Evolutionary conservation across 2,329 filamentous ascomycete genomes (phyloP).

Genomic region (Gnomoniopsis sp.): DNA sequence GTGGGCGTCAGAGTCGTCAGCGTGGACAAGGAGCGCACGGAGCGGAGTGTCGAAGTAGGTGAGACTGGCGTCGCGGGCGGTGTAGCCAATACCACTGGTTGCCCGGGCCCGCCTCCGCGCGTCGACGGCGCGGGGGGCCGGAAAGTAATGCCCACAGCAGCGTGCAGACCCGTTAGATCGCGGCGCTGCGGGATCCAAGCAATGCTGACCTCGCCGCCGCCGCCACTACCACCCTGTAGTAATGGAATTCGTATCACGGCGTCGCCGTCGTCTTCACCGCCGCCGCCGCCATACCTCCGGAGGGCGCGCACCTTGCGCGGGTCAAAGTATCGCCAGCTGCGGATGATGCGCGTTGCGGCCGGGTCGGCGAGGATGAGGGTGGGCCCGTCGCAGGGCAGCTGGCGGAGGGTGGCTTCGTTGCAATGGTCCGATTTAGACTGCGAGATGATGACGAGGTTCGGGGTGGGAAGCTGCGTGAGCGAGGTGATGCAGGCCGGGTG

Average conservation of each 20-base stretch:
- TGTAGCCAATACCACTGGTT: slow-evolving; percentile 14
- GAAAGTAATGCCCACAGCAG: slow-evolving; percentile 71
- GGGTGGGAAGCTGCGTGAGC: slow-evolving; percentile 36
- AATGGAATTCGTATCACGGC: slow-evolving; percentile 46
- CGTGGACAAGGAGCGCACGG: slow-evolving; percentile 33
- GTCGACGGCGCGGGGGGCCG: slow-evolving; percentile 44
- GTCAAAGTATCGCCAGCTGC: slow-evolving; percentile 66
- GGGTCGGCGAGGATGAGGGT: slow-evolving; percentile 66
- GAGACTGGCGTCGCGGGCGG: slow-evolving; percentile 33
- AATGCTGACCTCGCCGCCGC: slow-evolving; percentile 68
- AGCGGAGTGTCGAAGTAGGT: slow-evolving; percentile 29
- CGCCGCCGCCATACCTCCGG: slow-evolving; percentile 34
- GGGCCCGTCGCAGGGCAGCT: slow-evolving; percentile 53
- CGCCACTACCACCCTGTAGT: slow-evolving; percentile 49
- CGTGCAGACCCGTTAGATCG: slow-evolving; percentile 60
- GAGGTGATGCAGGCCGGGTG: slow-evolving; percentile 54
- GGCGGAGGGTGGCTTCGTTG: slow-evolving; percentile 64
- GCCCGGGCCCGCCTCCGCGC: not conserved
- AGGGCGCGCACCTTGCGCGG: slow-evolving; percentile 42
- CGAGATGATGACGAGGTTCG: slow-evolving; percentile 45
- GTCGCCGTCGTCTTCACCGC: slow-evolving; percentile 29
- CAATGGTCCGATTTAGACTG: slow-evolving; percentile 62
- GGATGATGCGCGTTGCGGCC: slow-evolving; percentile 61
- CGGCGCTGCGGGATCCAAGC: slow-evolving; percentile 59
- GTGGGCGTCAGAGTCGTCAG: slow-evolving; percentile 23